Conservation (phyloP, 306 rosid species). For the Ammopiptanthus mongolicus region DNA sequence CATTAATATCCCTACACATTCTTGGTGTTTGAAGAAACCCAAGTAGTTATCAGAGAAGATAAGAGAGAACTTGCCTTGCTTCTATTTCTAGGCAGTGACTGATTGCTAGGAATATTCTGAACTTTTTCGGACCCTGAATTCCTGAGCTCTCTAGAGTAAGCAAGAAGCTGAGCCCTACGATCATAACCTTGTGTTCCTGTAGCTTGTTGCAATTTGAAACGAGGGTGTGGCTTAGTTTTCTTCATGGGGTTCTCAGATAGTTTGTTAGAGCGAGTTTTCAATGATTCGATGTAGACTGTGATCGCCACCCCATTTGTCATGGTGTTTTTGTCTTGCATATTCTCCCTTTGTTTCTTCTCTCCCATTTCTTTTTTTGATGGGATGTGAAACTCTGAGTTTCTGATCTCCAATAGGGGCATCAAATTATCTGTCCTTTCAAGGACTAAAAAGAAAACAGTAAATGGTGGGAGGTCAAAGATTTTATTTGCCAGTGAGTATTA, state of each 20-base stretch:
- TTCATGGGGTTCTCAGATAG: not conserved
- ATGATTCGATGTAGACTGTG: constrained; percentile 55
- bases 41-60: not conserved
- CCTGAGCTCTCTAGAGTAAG: constrained; percentile 50
- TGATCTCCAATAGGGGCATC: not conserved
- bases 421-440: not conserved
- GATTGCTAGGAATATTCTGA: constrained; percentile 12
- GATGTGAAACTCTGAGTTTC: not conserved
- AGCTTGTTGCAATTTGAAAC: not conserved
- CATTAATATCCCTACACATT: not conserved
- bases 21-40: not conserved
- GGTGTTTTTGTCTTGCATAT: not conserved
- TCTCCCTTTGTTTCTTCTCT: constrained; percentile 3
- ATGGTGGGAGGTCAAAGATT: not conserved
- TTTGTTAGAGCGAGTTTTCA: constrained; percentile 8
- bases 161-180: constrained; percentile 66
- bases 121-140: constrained; percentile 13
- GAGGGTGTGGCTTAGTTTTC: constrained; percentile 19
- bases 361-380: not conserved
- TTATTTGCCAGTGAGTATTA: not conserved
- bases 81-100: constrained; percentile 22
- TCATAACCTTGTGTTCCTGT: constrained; percentile 31
- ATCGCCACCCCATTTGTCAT: constrained; percentile 43
- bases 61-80: constrained; percentile 33
- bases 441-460: not conserved